Percentiles rank a stretch among this genome's conserved stretches.
These are phyloP conservation scores for Candida mesenterica DNA, from an alignment of 1,139 yeast genomes.

Conservation along the genomic window DNA sequence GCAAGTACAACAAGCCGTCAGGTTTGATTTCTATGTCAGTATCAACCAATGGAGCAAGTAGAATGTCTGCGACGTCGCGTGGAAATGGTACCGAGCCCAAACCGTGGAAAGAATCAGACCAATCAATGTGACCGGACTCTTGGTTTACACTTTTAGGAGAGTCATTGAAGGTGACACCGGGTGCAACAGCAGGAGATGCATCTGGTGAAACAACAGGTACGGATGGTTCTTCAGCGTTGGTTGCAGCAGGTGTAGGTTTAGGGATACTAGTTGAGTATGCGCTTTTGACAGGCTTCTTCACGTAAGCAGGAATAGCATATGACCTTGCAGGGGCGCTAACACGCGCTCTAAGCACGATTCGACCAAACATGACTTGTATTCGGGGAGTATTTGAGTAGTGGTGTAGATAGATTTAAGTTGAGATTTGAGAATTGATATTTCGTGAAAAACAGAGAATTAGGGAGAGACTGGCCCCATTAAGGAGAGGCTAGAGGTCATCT, in stretches of 20 bases:
- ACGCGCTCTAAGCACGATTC: too few species aligned
- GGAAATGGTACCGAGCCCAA: constrained; percentile 76
- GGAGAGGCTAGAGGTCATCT: too few species aligned
- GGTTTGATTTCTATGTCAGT: constrained; percentile 92
- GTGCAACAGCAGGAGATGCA: constrained; percentile 1
- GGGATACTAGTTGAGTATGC: constrained; percentile 1
- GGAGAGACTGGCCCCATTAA: too few species aligned
- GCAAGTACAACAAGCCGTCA: constrained; percentile 86
- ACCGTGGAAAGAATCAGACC: constrained; percentile 82
- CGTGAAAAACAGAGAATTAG: too few species aligned
- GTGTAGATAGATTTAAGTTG: background rate
- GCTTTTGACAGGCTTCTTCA: constrained; percentile 6
- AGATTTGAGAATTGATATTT: background rate
- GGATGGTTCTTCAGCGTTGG: constrained; percentile 7
- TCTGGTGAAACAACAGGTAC: constrained; percentile 3
- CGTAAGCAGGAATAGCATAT: constrained; percentile 7
- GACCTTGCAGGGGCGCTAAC: too few species aligned
- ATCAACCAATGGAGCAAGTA: constrained; percentile 58
- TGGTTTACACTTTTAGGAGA: constrained; percentile 12
- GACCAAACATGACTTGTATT: too few species aligned
- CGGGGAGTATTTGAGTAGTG: too few species aligned
- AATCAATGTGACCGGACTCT: constrained; percentile 36
- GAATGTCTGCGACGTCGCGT: constrained; percentile 53
- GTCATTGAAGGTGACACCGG: constrained; percentile 21
- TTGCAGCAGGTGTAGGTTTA: constrained; percentile 7